Evolutionary conservation across 1,139 yeast genomes (phyloP).

Genomic region (Magnusiomyces sp.): DNA sequence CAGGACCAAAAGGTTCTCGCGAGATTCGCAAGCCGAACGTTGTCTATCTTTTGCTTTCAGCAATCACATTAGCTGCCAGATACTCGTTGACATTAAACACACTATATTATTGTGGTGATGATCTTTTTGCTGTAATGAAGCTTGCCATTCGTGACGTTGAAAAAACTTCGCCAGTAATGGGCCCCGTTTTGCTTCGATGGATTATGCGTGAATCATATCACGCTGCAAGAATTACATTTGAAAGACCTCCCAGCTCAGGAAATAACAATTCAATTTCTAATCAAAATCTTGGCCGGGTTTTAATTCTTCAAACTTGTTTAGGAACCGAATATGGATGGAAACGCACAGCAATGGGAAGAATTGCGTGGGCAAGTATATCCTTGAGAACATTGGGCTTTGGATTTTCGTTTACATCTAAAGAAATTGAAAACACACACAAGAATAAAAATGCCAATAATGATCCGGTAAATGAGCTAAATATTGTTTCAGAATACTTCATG

Average conservation of each 20-base stretch:
- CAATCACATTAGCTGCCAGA: constrained; percentile 55
- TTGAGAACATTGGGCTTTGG: constrained; percentile 67
- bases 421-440: constrained; percentile 20
- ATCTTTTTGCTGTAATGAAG: constrained; percentile 49
- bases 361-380: constrained; percentile 64
- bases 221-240: constrained; percentile 61
- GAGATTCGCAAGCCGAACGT: constrained; percentile 2
- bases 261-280: constrained; percentile 24
- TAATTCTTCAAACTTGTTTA: constrained; percentile 52
- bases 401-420: constrained; percentile 52
- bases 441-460: constrained; percentile 29
- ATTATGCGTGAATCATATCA: constrained; percentile 57
- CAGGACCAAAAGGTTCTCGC: constrained; percentile 7
- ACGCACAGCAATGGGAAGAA: constrained; percentile 43
- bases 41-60: constrained; percentile 25
- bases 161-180: constrained; percentile 14
- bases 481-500: constrained; percentile 48
- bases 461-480: constrained; percentile 40
- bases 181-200: constrained; percentile 24
- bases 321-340: constrained; percentile 47
- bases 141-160: constrained; percentile 23
- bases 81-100: constrained; percentile 59
- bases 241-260: constrained; percentile 62
- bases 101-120: constrained; percentile 49
- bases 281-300: constrained; percentile 24